Evolutionary conservation across 768 basidiomycete species (phyloP), one percentile per base, ranked within the genome.

Genomic region (Leccinum barrowsii): DNA sequence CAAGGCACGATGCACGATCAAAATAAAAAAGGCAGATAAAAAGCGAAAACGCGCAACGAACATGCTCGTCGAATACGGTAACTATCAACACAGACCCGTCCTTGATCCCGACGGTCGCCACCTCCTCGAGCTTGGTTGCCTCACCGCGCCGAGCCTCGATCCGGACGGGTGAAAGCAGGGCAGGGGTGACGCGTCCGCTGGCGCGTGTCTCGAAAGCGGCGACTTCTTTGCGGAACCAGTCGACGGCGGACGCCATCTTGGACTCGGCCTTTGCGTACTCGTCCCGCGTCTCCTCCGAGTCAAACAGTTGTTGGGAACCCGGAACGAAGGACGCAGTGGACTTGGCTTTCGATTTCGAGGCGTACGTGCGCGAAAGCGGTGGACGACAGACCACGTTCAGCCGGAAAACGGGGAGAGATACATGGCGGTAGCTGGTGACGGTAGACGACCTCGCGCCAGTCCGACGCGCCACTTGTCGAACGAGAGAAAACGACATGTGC

Each of bases 51-150:
- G 19, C 13, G 13, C 7, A 2, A 74, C 84, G 76, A 70, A 93
- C 92, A 68, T 83, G 76, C 68, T 90, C 87, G 55, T 93, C 87
- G 65, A 90, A 92, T 30, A 90, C 77, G 4, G 89, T 90, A 11
- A 94, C 78, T 24, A 93, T 62, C 57, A 94, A 73, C 54, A 81
- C 80, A 6, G 87, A 82, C 1, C 92, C 92, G 54, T 94, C 89
- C 60, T 86, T 78, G 40, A 94, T 84, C 7, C 92, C 91, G 19
- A 94, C 82, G 0, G 91, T 92, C 1, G 92, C 87, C 24, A 93
- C 68, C 54, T 91, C 87, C 44, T 91, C 85, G 37, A 94, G 71
- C 47, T 71, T 77, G 47, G 77, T 70, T 3, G 72, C 55, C 28
- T 75, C 72, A 3, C 75, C 74, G 32, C 69, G 67, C 5, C 76